Conservation (phyloP, 148 eudicot genomes). For the Amaranthus hypochondriacus region DNA sequence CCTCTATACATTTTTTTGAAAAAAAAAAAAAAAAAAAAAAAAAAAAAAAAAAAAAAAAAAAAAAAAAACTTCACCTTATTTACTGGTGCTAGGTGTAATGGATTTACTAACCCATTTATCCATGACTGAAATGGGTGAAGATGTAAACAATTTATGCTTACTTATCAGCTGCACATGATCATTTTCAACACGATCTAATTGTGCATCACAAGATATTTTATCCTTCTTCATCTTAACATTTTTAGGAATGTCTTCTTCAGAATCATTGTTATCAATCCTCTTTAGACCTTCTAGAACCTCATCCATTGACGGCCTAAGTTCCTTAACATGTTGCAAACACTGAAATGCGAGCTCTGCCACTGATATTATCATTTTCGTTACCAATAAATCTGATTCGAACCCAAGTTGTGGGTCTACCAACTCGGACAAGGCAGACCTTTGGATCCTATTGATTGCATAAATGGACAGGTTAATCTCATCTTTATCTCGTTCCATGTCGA, state of each 20-base stretch:
- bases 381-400: slow-evolving; percentile 30
- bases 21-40: neutral
- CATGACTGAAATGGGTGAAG: slow-evolving; percentile 43
- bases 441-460: slow-evolving; percentile 53
- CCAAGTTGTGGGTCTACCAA: slow-evolving; percentile 54
- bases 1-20: too few species aligned
- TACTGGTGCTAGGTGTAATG: slow-evolving; percentile 34
- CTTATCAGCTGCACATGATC: slow-evolving; percentile 33
- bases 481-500: slow-evolving; percentile 42
- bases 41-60: neutral
- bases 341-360: slow-evolving; percentile 58
- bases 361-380: slow-evolving; percentile 43
- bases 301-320: slow-evolving; percentile 60
- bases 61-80: neutral
- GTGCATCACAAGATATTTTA: neutral
- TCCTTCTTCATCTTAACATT: neutral
- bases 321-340: slow-evolving; percentile 57
- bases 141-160: neutral
- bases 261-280: slow-evolving; percentile 29
- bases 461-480: slow-evolving; percentile 59
- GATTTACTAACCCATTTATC: slow-evolving; percentile 40
- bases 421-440: slow-evolving; percentile 39
- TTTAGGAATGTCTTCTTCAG: slow-evolving; percentile 13
- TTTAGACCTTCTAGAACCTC: slow-evolving; percentile 42
- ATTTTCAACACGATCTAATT: slow-evolving; percentile 10